phyloP scores from a whole-genome alignment of 2,329 filamentous ascomycete species.

The Paecilomyces niveus region DNA sequence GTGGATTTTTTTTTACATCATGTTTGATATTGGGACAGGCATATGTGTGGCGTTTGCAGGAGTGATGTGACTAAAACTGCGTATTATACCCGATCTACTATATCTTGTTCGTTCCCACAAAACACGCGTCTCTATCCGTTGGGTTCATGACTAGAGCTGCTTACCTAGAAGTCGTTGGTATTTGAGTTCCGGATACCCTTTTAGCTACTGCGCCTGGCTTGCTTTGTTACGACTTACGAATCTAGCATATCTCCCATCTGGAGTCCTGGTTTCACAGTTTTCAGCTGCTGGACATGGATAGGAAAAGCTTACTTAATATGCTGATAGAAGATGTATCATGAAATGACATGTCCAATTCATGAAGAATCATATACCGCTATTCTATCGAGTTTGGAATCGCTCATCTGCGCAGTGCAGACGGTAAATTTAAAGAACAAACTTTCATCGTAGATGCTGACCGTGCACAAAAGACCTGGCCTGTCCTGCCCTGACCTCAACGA shows the following conservation, averaged over 20 bases:
- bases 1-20: background rate
- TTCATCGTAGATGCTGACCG: background rate
- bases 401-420: background rate
- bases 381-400: background rate
- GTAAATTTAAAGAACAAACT: background rate
- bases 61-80: background rate
- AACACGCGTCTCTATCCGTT: no score
- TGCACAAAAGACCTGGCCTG: background rate
- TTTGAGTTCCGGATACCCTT: background rate
- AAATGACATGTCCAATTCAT: background rate
- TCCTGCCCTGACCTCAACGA: background rate
- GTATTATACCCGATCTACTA: background rate
- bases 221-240: background rate
- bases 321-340: background rate
- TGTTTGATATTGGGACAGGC: background rate
- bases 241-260: background rate
- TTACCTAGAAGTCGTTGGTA: background rate
- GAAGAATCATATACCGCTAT: background rate
- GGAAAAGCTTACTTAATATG: background rate
- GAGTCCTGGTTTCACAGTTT: background rate
- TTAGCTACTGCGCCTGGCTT: background rate
- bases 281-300: background rate
- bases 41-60: background rate
- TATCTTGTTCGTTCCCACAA: background rate
- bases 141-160: background rate